phyloP scores from a whole-genome alignment of 495 filamentous ascomycete species.

The Alectoria sarmentosa region DNA sequence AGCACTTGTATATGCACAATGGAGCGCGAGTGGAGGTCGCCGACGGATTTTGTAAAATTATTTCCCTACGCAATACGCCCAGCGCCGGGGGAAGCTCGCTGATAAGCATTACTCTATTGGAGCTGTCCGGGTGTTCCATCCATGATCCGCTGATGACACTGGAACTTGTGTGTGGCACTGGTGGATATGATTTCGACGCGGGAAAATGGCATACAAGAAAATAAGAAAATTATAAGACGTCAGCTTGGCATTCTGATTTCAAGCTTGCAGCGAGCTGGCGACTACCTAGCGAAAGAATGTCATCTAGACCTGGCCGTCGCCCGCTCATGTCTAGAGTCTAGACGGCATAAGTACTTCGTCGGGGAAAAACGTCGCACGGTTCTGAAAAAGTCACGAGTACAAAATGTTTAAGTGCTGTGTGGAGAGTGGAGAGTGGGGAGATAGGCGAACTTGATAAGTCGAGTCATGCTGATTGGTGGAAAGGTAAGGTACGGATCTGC shows the following conservation, averaged over 20 bases:
- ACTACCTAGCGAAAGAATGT: too few species aligned
- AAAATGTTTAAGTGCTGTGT: too few species aligned
- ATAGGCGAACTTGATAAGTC: slow-evolving; percentile 18
- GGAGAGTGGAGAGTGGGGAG: slow-evolving; percentile 12
- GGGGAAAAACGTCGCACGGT: too few species aligned
- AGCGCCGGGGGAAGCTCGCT: slow-evolving; percentile 6
- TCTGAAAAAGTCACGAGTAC: too few species aligned
- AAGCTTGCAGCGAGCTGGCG: background rate
- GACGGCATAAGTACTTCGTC: too few species aligned
- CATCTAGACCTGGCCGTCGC: slow-evolving; percentile 15
- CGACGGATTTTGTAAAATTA: slow-evolving; percentile 12
- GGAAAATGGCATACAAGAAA: background rate
- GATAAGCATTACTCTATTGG: slow-evolving; percentile 6
- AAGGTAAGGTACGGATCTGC: too few species aligned
- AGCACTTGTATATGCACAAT: slow-evolving; percentile 1
- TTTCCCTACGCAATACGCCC: background rate
- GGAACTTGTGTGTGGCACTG: background rate
- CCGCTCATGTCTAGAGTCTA: background rate
- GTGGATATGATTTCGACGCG: background rate
- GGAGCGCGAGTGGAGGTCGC: slow-evolving; percentile 20
- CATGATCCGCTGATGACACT: background rate
- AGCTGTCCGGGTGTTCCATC: too few species aligned
- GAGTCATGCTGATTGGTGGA: slow-evolving; percentile 4
- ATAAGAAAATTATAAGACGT: background rate
- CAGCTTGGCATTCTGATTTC: slow-evolving; percentile 1